These are phyloP conservation scores for Scheffersomyces quercinus DNA, from an alignment of 1,139 yeast genomes.

Conservation along the genomic window DNA sequence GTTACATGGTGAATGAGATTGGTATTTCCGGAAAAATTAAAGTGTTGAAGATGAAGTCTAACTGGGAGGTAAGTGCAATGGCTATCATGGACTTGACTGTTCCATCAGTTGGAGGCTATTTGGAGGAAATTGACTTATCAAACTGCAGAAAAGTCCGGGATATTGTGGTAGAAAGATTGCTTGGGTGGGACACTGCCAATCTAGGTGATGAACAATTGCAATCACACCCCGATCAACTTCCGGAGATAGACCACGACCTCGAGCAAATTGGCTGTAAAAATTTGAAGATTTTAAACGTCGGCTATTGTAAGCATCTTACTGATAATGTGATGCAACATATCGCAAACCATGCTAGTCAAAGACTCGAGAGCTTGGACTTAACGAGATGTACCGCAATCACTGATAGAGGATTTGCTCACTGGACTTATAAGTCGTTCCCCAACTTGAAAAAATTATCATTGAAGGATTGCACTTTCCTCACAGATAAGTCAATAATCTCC, in stretches of 20 bases:
- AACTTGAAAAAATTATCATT: conserved; percentile 53
- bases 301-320: conserved; percentile 74
- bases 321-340: conserved; percentile 67
- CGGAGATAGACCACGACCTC: conserved; percentile 12
- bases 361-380: conserved; percentile 58
- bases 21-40: conserved; percentile 64
- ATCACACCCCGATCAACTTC: conserved; percentile 6
- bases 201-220: conserved; percentile 7
- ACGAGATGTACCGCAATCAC: conserved; percentile 79
- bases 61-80: conserved; percentile 79
- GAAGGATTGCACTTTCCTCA: conserved; percentile 72
- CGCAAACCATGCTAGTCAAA: conserved; percentile 55
- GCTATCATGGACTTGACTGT: conserved; percentile 76
- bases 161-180: conserved; percentile 63
- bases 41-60: conserved; percentile 60
- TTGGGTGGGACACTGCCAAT: conserved; percentile 50
- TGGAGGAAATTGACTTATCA: conserved; percentile 63
- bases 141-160: conserved; percentile 76
- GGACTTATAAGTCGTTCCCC: conserved; percentile 59
- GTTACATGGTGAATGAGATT: conserved; percentile 66
- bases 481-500: conserved; percentile 63
- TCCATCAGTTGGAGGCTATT: conserved; percentile 59
- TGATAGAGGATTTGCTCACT: conserved; percentile 67
- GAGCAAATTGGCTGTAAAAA: conserved; percentile 55
- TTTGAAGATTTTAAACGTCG: conserved; percentile 53